Percentiles rank a stretch among this genome's conserved stretches.
Evolutionary conservation across 768 basidiomycete species (phyloP).

Genomic region (Rhodotorula diobovata): DNA sequence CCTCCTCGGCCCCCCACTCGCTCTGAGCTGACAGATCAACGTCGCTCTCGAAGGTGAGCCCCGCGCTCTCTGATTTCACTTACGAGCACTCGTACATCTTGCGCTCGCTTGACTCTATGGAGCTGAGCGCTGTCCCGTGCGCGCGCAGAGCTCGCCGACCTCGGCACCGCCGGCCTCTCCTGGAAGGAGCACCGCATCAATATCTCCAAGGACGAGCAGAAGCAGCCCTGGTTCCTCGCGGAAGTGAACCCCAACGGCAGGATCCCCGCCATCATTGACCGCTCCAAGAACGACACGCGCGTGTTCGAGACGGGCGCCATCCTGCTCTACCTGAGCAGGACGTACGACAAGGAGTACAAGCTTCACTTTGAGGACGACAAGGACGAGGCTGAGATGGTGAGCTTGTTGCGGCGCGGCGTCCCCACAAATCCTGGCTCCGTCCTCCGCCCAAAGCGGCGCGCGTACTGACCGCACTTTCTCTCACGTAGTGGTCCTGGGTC

Average conservation of each 20-base stretch:
- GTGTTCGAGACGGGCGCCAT: conserved; percentile 62
- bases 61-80: too few relatives aligned
- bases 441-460: too few relatives aligned
- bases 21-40: conserved; percentile 5
- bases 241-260: conserved; percentile 45
- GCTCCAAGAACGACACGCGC: conserved; percentile 43
- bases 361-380: conserved; percentile 40
- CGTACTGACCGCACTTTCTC: too few relatives aligned
- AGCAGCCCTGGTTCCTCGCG: conserved; percentile 55
- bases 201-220: conserved; percentile 66
- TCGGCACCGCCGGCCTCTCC: conserved; percentile 10
- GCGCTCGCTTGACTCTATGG: too few relatives aligned
- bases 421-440: too few relatives aligned
- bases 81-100: too few relatives aligned
- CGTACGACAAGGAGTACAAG: conserved; percentile 70
- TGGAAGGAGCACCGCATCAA: conserved; percentile 51
- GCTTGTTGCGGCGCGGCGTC: neutral
- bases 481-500: conserved; percentile 56
- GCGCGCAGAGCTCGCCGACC: conserved; percentile 11
- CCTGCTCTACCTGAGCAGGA: conserved; percentile 67
- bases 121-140: too few relatives aligned
- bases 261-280: conserved; percentile 49
- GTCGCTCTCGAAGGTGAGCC: conserved; percentile 25
- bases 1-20: neutral
- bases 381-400: conserved; percentile 30